These are phyloP conservation scores for Hymenoscyphus salicellus DNA, from an alignment of 2,329 filamentous ascomycete genomes.

Conservation along the genomic window DNA sequence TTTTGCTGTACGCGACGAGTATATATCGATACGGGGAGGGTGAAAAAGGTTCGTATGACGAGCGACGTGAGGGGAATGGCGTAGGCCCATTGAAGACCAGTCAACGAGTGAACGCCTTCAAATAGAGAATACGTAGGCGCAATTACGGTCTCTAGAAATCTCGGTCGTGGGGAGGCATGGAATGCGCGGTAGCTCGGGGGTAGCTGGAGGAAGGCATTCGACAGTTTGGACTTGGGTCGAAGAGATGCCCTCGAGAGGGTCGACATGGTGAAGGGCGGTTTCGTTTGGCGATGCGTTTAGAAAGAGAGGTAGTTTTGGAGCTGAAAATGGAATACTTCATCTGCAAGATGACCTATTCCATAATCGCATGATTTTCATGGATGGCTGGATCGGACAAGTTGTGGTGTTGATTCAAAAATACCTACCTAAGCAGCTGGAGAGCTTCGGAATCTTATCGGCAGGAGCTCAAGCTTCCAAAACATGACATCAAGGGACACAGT, in stretches of 20 bases:
- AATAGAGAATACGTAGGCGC: conserved; percentile 45
- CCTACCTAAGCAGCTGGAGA: too few relatives aligned
- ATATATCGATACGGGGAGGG: conserved; percentile 47
- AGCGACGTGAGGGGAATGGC: conserved; percentile 55
- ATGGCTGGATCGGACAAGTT: neutral
- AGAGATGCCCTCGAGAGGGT: conserved; percentile 4
- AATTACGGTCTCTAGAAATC: conserved; percentile 43
- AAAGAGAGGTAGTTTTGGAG: neutral
- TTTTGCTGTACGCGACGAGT: conserved; percentile 40
- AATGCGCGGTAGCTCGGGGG: conserved; percentile 43
- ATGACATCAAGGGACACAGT: conserved; percentile 10
- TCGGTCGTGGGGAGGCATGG: conserved; percentile 45
- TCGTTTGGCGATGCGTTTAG: neutral
- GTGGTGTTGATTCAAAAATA: neutral
- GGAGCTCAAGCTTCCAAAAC: conserved; percentile 2
- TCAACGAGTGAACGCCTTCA: conserved; percentile 48
- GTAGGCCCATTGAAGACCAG: conserved; percentile 51
- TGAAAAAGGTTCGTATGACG: conserved; percentile 46
- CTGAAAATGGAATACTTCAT: neutral
- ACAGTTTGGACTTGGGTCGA: conserved; percentile 5
- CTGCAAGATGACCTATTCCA: neutral
- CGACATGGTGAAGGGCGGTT: neutral
- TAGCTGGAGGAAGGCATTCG: conserved; percentile 22
- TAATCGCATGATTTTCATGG: neutral
- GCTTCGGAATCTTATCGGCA: neutral